Evolutionary conservation across 768 basidiomycete species (phyloP).

Genomic region (Phylloporus sp.): DNA sequence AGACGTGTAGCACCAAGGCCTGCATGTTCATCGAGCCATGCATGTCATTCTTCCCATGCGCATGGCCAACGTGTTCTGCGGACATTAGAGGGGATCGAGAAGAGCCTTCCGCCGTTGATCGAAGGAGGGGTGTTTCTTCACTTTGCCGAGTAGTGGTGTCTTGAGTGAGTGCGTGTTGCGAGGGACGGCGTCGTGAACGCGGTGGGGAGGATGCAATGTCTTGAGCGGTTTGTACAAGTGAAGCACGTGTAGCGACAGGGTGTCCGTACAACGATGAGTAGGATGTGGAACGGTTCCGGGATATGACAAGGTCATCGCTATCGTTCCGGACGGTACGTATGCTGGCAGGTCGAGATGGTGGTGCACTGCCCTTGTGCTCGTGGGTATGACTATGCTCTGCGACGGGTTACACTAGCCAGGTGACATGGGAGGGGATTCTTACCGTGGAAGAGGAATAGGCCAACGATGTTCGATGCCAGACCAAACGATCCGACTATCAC

Average conservation of each 20-base stretch:
- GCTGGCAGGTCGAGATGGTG: slow-evolving; percentile 40
- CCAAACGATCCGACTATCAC: slow-evolving; percentile 90
- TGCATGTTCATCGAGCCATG: slow-evolving; percentile 95
- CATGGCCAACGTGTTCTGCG: slow-evolving; percentile 11
- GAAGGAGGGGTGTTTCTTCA: slow-evolving; percentile 48
- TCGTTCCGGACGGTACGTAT: slow-evolving; percentile 18
- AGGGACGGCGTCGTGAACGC: neutral
- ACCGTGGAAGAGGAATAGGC: slow-evolving; percentile 95
- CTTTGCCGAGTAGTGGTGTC: slow-evolving; percentile 10
- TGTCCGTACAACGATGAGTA: slow-evolving; percentile 70
- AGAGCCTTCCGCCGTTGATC: neutral
- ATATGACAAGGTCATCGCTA: slow-evolving; percentile 21
- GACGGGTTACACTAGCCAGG: slow-evolving; percentile 9
- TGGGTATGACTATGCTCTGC: slow-evolving; percentile 69
- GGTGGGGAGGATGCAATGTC: slow-evolving; percentile 53
- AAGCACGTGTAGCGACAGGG: slow-evolving; percentile 67
- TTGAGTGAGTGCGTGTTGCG: slow-evolving; percentile 2
- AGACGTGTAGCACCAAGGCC: slow-evolving; percentile 89
- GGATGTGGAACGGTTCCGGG: slow-evolving; percentile 38
- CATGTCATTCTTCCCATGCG: slow-evolving; percentile 33
- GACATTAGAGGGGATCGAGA: slow-evolving; percentile 9
- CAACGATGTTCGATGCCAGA: slow-evolving; percentile 86
- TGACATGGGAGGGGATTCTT: slow-evolving; percentile 18
- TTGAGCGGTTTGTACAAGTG: slow-evolving; percentile 78
- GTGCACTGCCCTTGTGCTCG: slow-evolving; percentile 36